These are phyloP conservation scores for Irpex sp. DNA, from an alignment of 1,284 basidiomycete species.

Conservation along the genomic window DNA sequence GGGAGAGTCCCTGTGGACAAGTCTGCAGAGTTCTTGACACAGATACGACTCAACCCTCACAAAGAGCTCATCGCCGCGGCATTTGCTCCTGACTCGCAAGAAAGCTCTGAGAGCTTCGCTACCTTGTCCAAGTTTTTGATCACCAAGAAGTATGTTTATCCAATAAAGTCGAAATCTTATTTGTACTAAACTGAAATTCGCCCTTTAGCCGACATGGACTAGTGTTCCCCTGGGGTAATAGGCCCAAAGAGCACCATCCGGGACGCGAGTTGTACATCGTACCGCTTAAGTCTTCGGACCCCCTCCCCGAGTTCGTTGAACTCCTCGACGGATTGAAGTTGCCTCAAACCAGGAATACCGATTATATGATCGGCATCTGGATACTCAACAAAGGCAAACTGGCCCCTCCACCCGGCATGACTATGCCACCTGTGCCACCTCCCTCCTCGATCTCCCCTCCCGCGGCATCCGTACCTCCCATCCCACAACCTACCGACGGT, in stretches of 20 bases:
- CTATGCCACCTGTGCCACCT: constrained; percentile 17
- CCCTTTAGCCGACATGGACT: constrained; percentile 73
- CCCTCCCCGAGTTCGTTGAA: constrained; percentile 82
- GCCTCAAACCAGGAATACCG: constrained; percentile 51
- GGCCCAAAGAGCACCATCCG: constrained; percentile 65
- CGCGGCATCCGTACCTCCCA: constrained; percentile 5
- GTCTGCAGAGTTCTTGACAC: constrained; percentile 69
- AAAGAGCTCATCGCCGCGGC: constrained; percentile 78
- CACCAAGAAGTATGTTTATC: constrained; percentile 61
- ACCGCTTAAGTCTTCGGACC: constrained; percentile 63
- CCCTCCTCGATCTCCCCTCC: constrained; percentile 3
- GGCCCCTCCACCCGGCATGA: constrained; percentile 31
- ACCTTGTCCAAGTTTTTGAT: constrained; percentile 66
- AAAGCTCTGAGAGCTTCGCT: constrained; percentile 48
- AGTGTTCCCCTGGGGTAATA: constrained; percentile 77
- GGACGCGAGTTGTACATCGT: constrained; percentile 88
- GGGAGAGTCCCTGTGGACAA: constrained; percentile 77
- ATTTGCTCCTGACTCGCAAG: constrained; percentile 49
- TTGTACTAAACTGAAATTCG: constrained; percentile 6
- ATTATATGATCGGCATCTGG: constrained; percentile 81
- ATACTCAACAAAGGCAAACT: constrained; percentile 74
- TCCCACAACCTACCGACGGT: not conserved
- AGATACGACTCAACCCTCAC: constrained; percentile 67
- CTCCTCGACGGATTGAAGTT: constrained; percentile 76
- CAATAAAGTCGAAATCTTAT: constrained; percentile 1